These are phyloP conservation scores for Aspergillus oerlinghausenensis DNA, from an alignment of 2,329 filamentous ascomycete species.

Conservation along the genomic window DNA sequence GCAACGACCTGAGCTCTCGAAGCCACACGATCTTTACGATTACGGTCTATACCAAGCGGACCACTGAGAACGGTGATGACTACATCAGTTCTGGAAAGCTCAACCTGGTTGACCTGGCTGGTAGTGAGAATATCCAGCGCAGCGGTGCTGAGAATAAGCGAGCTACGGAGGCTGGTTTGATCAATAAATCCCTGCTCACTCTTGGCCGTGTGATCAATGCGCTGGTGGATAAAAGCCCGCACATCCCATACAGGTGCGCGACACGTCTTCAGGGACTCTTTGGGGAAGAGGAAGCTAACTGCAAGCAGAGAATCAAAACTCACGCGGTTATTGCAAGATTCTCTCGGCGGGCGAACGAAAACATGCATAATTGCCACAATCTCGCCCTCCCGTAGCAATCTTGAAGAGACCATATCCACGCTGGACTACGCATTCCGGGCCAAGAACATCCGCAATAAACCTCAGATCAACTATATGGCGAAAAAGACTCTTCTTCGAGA, in stretches of 20 bases:
- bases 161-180: conserved; percentile 88
- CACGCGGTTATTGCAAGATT: conserved; percentile 91
- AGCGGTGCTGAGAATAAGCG: conserved; percentile 98
- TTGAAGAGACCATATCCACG: conserved; percentile 97
- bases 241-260: conserved; percentile 68
- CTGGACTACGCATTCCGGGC: conserved; percentile 96
- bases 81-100: conserved; percentile 88
- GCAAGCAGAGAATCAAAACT: conserved; percentile 83
- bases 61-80: conserved; percentile 78
- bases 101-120: conserved; percentile 92
- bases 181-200: conserved; percentile 96
- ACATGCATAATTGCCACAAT: conserved; percentile 98
- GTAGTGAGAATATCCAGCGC: conserved; percentile 94
- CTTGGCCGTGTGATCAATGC: conserved; percentile 96
- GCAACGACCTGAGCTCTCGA: conserved; percentile 94
- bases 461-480: conserved; percentile 88
- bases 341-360: conserved; percentile 89
- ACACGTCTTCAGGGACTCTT: neutral
- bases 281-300: conserved; percentile 3
- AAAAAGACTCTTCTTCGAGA: conserved; percentile 90
- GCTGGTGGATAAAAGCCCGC: conserved; percentile 79
- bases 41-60: conserved; percentile 81
- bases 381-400: conserved; percentile 87
- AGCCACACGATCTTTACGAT: conserved; percentile 98
- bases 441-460: conserved; percentile 98